Base-by-base conservation (phyloP, 371 early-diverging fungal genomes). In the Conidiobolus incongruus region DNA sequence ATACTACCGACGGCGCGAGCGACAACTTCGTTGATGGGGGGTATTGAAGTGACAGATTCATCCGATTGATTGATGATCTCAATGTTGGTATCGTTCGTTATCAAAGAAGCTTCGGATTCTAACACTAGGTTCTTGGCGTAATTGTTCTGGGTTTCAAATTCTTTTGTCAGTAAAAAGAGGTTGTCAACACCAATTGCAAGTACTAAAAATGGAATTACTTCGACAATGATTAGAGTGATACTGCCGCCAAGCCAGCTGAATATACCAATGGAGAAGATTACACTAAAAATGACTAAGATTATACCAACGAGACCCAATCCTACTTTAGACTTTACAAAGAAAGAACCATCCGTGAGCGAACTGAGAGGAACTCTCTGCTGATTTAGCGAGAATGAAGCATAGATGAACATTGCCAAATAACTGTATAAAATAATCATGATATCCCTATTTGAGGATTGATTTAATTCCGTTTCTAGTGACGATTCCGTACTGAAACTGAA, bases 151-250 rank as follows among this genome's bases (percentile, higher is more conserved):
- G 76, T 52, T 19, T 64, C 66, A 52, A 71, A 75, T 47, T 72
- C 74, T 32, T 81, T 70, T 34, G 70, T 70, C 4, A 81, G 61
- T 35, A 81, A 70, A 50, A 81, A 81, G 28, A 81, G 74, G 40
- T 81, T 81, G 51, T 81, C 81, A 0, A 81, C 81, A 35, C 81
- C 81, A 0, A 81, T 75, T 5, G 79, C 79, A n/a, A 79, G 51
- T 2, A 79, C 80, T 36, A 81, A 53, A 48, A 81, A 81, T 0
- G 81, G 81, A 41, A 81, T 77, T 4, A 81, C 81, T 44, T 81
- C 81, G 4, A 77, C 79, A 50, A 79, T 75, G 44, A 81, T 81
- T 38, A 79, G 47, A 0, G 81, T 77, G 23, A 67, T 67, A 44
- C 75, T 75, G 40, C 65, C 58, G 20, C 76, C 76, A 4, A 70